Evolutionary conservation across 257 asterid genomes (phyloP).

Genomic region (Sherardia arvensis): DNA sequence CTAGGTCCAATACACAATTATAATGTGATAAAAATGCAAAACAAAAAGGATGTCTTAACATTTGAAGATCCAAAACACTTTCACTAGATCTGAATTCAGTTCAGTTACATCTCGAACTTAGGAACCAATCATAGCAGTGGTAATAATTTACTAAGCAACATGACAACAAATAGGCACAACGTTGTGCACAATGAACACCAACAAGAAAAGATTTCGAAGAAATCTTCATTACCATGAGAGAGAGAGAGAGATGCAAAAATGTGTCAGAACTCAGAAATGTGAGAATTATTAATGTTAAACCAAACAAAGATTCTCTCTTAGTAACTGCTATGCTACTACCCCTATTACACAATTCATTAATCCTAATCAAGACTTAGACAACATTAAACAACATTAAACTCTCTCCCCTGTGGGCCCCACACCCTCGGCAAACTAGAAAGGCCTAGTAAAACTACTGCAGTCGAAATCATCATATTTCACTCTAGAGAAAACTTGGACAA

Average conservation of each 20-base stretch:
- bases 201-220: not conserved
- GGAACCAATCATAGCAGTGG: not conserved
- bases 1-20: too few relatives aligned
- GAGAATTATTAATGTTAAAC: slow-evolving; percentile 21
- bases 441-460: too few relatives aligned
- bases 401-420: not conserved
- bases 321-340: slow-evolving; percentile 17
- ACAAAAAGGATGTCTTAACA: not conserved
- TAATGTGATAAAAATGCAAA: too few relatives aligned
- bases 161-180: not conserved
- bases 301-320: slow-evolving; percentile 46
- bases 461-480: too few relatives aligned
- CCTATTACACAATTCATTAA: slow-evolving; percentile 11
- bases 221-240: slow-evolving; percentile 5
- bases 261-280: slow-evolving; percentile 18
- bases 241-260: not conserved
- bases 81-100: not conserved
- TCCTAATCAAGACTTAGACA: not conserved
- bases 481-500: not conserved
- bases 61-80: not conserved
- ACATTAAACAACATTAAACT: not conserved
- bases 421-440: not conserved
- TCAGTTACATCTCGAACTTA: not conserved
- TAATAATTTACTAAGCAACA: not conserved
- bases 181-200: not conserved